Percentiles rank a stretch among this genome's conserved stretches.
Evolutionary conservation across 208 protist genomes (phyloP).

Genomic region (Crithidia expoeki): DNA sequence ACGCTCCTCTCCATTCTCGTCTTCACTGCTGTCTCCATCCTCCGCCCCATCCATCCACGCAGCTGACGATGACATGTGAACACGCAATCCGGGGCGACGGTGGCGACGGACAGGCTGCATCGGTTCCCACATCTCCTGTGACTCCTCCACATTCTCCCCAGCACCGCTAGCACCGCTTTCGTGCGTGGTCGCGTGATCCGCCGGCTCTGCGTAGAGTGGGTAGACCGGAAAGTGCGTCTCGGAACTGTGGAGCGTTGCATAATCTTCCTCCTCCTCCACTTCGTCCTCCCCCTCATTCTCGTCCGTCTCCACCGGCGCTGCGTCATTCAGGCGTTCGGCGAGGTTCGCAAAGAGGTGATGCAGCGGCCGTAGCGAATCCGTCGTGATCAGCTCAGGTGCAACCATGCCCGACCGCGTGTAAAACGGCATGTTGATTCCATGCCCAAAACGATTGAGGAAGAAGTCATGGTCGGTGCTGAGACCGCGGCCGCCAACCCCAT

Average conservation of each 20-base stretch:
- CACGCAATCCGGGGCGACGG: background rate
- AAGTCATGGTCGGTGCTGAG: background rate
- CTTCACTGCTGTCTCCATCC: too few species aligned
- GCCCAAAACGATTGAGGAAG: background rate
- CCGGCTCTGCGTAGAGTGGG: background rate
- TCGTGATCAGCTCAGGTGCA: background rate
- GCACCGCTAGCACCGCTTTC: too few species aligned
- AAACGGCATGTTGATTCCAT: background rate
- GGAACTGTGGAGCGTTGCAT: background rate
- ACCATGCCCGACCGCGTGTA: background rate
- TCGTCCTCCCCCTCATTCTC: background rate
- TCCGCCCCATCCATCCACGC: background rate
- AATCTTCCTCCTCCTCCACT: constrained; percentile 3
- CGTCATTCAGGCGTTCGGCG: background rate
- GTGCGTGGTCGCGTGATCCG: too few species aligned
- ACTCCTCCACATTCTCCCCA: background rate
- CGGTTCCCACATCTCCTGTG: constrained; percentile 14
- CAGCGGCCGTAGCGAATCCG: background rate
- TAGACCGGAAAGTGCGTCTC: background rate
- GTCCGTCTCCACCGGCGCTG: background rate
- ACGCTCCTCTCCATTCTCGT: too few species aligned
- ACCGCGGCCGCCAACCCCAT: too few species aligned
- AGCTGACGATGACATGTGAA: too few species aligned
- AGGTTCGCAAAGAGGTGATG: background rate
- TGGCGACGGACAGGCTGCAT: background rate